phyloP scores from a whole-genome alignment of 768 basidiomycete species.

The Boletus tylopilopsis region DNA sequence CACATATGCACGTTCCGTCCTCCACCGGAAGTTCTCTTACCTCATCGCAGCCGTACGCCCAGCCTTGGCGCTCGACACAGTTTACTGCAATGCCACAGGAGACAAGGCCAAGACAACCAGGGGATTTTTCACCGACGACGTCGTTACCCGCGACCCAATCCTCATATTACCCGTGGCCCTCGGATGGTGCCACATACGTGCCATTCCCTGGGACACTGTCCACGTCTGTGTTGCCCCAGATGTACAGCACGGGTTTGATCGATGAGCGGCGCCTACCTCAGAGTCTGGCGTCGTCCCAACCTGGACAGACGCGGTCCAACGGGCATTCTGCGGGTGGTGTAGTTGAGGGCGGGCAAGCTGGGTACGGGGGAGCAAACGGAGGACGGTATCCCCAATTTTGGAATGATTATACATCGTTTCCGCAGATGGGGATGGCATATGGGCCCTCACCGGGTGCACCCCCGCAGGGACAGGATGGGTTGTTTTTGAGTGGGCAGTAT shows the following conservation, averaged over 20 bases:
- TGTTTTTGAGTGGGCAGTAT: constrained; percentile 27
- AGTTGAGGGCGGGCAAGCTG: constrained; percentile 8
- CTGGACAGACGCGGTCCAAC: constrained; percentile 14
- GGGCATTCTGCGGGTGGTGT: constrained; percentile 12
- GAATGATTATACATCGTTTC: constrained; percentile 52
- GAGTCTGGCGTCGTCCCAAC: constrained; percentile 14
- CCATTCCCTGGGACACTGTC: constrained; percentile 49
- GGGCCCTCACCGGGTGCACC: constrained; percentile 9
- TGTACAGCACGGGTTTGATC: constrained; percentile 69
- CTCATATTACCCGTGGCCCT: constrained; percentile 47
- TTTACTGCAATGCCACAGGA: constrained; percentile 7
- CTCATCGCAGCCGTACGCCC: constrained; percentile 21
- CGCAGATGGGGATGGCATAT: constrained; percentile 45
- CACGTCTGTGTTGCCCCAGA: constrained; percentile 69
- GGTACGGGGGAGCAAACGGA: constrained; percentile 19
- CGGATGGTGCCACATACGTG: constrained; percentile 30
- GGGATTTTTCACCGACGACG: constrained; percentile 7
- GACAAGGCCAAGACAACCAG: constrained; percentile 4
- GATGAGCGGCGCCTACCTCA: constrained; percentile 41
- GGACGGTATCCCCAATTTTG: constrained; percentile 51
- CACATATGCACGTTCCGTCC: constrained; percentile 12
- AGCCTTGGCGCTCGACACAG: constrained; percentile 31
- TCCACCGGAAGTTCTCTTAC: constrained; percentile 1
- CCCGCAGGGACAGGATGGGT: constrained; percentile 17
- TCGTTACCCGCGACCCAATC: constrained; percentile 9